Percentiles rank a stretch among this genome's conserved stretches.
phyloP scores from a whole-genome alignment of 805 yeast genomes.

The Zygoascus bituminiphila region DNA sequence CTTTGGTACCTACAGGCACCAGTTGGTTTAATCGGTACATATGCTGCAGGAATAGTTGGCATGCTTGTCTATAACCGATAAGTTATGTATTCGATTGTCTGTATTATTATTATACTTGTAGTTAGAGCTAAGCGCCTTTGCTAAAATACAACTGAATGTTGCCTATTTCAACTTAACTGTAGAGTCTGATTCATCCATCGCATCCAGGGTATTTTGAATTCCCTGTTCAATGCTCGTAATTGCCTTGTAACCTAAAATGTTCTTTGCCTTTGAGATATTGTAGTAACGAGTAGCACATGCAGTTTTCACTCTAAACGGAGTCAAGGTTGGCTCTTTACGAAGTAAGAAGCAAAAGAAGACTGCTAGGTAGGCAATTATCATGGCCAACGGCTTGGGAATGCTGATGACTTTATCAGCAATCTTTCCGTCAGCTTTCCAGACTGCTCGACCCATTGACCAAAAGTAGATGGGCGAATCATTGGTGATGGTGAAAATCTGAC shows the following conservation, averaged over 20 bases:
- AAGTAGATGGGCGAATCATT: constrained; percentile 93
- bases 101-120: not conserved
- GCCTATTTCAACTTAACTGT: not conserved
- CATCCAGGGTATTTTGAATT: constrained; percentile 65
- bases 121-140: not conserved
- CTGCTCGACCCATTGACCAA: constrained; percentile 94
- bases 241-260: constrained; percentile 70
- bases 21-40: not conserved
- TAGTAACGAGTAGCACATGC: constrained; percentile 93
- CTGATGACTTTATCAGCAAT: constrained; percentile 62
- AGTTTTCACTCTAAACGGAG: constrained; percentile 88
- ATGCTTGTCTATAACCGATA: not conserved
- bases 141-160: not conserved
- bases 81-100: not conserved
- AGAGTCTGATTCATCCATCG: constrained; percentile 63
- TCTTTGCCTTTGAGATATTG: constrained; percentile 81
- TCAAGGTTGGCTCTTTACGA: constrained; percentile 86
- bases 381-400: constrained; percentile 65
- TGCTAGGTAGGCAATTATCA: constrained; percentile 73
- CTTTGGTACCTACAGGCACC: not conserved
- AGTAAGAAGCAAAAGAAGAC: constrained; percentile 59
- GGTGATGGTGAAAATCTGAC: constrained; percentile 83
- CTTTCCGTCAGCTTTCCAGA: constrained; percentile 95
- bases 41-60: not conserved
- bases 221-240: constrained; percentile 72